Evolutionary conservation across 164 flowering plant genomes (phyloP).

Genomic region (Warburgia ugandensis): DNA sequence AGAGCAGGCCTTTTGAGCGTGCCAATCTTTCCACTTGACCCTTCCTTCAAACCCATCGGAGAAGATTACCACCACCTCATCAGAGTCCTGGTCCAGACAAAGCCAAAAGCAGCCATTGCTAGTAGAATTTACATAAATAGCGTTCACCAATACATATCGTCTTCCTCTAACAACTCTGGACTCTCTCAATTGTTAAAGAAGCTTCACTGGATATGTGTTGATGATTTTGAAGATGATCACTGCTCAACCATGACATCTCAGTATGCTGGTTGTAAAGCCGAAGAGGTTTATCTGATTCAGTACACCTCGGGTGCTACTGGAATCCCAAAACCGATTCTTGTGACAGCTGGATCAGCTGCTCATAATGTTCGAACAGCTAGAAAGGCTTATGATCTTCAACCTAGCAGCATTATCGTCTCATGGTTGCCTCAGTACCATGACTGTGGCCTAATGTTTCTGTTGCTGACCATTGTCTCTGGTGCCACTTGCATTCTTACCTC

Average conservation of each 20-base stretch:
- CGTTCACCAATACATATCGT: slow-evolving; percentile 25
- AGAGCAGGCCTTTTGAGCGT: slow-evolving; percentile 58
- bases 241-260: neutral
- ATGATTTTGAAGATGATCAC: slow-evolving; percentile 15
- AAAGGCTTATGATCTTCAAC: slow-evolving; percentile 58
- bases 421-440: slow-evolving; percentile 86
- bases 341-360: slow-evolving; percentile 69
- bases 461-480: slow-evolving; percentile 50
- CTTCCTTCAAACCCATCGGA: neutral
- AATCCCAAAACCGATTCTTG: slow-evolving; percentile 63
- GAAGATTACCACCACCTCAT: slow-evolving; percentile 37
- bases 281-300: slow-evolving; percentile 57
- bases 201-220: slow-evolving; percentile 42
- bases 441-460: slow-evolving; percentile 69
- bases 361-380: slow-evolving; percentile 62
- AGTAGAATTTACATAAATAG: slow-evolving; percentile 21
- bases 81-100: slow-evolving; percentile 51
- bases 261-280: slow-evolving; percentile 40
- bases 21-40: slow-evolving; percentile 44
- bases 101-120: slow-evolving; percentile 60
- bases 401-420: slow-evolving; percentile 49
- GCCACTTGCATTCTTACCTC: slow-evolving; percentile 58
- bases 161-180: slow-evolving; percentile 13
- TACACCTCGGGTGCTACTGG: slow-evolving; percentile 74
- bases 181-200: slow-evolving; percentile 22